phyloP scores from a whole-genome alignment of 2,329 filamentous ascomycete genomes.

The Scytalidium lignicola region DNA sequence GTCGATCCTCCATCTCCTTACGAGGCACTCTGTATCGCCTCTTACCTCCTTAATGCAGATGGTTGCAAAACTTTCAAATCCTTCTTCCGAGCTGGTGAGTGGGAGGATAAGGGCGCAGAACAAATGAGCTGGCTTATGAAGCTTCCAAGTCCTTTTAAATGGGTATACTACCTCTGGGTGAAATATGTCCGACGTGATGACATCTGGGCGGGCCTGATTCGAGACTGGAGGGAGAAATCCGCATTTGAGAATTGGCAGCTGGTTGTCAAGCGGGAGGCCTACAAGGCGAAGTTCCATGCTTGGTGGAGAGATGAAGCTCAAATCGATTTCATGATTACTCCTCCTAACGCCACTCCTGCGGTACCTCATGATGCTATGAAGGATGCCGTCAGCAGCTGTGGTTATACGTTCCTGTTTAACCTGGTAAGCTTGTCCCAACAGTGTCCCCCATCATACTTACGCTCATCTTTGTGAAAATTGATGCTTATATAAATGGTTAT shows the following conservation, averaged over 20 bases:
- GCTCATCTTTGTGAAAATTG: neutral
- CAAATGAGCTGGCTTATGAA: constrained; percentile 71
- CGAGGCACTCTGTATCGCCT: constrained; percentile 69
- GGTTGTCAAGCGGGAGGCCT: constrained; percentile 70
- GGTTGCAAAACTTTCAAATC: constrained; percentile 75
- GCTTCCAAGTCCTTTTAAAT: constrained; percentile 70
- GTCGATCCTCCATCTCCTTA: constrained; percentile 66
- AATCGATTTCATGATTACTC: constrained; percentile 74
- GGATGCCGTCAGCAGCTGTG: constrained; percentile 78
- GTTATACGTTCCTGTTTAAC: constrained; percentile 93
- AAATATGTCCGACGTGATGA: constrained; percentile 72
- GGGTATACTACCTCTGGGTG: constrained; percentile 86
- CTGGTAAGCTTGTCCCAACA: constrained; percentile 50
- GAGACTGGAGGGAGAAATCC: constrained; percentile 67
- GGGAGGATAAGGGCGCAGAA: constrained; percentile 70
- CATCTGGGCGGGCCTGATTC: constrained; percentile 73
- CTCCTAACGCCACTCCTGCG: constrained; percentile 87
- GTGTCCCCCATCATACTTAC: too few relatives aligned
- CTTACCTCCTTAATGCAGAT: constrained; percentile 78
- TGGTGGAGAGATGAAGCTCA: constrained; percentile 75
- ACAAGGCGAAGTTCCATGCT: constrained; percentile 72
- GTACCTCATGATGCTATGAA: constrained; percentile 84
- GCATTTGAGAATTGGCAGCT: constrained; percentile 79
- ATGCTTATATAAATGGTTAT: neutral
- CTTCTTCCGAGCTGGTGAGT: constrained; percentile 72